Percentiles rank a stretch among this genome's conserved stretches.
phyloP scores from a whole-genome alignment of 2,329 filamentous ascomycete species.

The Beauveria sp. region DNA sequence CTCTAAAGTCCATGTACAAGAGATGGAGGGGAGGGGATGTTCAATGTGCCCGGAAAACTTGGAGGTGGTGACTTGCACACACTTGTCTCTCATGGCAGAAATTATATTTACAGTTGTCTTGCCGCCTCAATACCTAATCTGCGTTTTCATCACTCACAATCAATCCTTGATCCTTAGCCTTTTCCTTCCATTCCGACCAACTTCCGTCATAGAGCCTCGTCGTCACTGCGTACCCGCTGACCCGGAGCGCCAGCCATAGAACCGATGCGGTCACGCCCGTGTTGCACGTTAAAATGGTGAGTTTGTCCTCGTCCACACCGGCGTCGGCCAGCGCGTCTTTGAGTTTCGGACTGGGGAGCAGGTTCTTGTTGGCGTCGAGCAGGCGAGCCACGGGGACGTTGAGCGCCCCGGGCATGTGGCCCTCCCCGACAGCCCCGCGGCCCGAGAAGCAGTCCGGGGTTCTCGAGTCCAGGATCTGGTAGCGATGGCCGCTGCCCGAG shows the following conservation, averaged over 20 bases:
- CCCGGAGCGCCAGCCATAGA: neutral
- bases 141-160: neutral
- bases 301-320: neutral
- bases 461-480: neutral
- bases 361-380: neutral
- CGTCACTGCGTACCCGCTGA: neutral
- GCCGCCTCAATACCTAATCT: neutral
- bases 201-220: neutral
- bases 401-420: neutral
- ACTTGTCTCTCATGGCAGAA: too few species aligned
- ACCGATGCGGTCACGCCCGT: neutral
- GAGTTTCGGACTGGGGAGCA: neutral
- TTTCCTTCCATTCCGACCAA: neutral
- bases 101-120: too few species aligned
- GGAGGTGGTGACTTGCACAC: too few species aligned
- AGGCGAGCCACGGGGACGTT: neutral
- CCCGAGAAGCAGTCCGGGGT: neutral
- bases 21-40: too few species aligned
- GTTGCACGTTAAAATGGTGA: neutral
- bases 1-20: too few species aligned
- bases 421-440: neutral
- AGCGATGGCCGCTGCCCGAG: neutral
- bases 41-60: too few species aligned
- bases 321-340: neutral
- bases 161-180: neutral